phyloP scores from a whole-genome alignment of 257 asterid species.

The Forsythia viridissima region DNA sequence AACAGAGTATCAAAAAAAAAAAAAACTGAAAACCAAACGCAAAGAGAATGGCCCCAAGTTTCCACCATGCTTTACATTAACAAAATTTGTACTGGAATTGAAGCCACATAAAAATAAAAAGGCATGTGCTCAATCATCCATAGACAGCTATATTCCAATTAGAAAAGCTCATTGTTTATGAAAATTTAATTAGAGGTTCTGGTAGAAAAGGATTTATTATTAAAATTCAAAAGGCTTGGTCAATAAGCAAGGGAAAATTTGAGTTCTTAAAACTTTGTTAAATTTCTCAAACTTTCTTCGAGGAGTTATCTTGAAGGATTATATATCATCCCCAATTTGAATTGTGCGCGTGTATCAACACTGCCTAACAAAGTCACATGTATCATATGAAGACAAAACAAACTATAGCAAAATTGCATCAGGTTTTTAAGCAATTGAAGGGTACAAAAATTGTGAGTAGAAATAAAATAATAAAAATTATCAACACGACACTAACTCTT shows the following conservation, averaged over 20 bases:
- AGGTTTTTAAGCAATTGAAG: not conserved
- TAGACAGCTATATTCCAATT: slow-evolving; percentile 1
- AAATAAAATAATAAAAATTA: not conserved
- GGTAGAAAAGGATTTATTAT: not conserved
- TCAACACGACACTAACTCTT: slow-evolving; percentile 46
- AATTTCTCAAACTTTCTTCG: not conserved
- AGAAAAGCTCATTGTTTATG: not conserved
- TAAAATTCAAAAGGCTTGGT: not conserved
- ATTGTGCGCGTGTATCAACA: not conserved
- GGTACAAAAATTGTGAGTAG: not conserved
- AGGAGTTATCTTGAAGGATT: not conserved
- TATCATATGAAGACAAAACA: not conserved
- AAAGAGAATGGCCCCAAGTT: not conserved
- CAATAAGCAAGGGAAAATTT: slow-evolving; percentile 1
- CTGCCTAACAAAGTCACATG: not conserved
- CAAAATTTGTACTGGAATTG: not conserved
- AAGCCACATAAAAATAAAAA: not conserved
- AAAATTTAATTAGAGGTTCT: not conserved
- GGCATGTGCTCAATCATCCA: not conserved
- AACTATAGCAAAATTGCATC: not conserved
- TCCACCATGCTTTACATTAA: not conserved
- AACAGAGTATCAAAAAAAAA: no score
- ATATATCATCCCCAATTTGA: not conserved
- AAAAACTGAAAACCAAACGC: no score
- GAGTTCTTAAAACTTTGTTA: not conserved